Base-by-base conservation (phyloP, 2,329 filamentous ascomycete genomes). In the Botrytis byssoidea region DNA sequence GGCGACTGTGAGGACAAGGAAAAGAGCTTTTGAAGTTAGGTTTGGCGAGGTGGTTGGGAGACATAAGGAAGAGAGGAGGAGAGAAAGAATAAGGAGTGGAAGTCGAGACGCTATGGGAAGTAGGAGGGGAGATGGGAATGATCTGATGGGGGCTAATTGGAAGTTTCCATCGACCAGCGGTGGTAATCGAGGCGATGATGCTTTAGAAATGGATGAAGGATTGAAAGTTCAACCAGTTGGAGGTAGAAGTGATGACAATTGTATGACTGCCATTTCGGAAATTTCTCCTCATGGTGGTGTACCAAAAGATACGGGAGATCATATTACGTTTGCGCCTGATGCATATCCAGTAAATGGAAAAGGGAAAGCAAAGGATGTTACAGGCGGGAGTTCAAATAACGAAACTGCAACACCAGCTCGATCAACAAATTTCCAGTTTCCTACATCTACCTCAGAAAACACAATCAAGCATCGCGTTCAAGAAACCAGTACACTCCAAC, bases 1-100 rank as follows among this genome's bases (percentile, higher is more conserved):
- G 48, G 88, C 87, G 76, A 91, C 92, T 4, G 86, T 93, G 4
- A 82, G 87, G 65, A 85, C 90, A 12, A 84, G 91, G 57, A 88
- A 87, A 77, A 83, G 84, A 74, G 88, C 88, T 18, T 93, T 93
- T 76, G 87, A 92, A 80, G 84, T 83, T 73, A 86, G 88, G 32
- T 89, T 92, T 74, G 82, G 86, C 32, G 69, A 65, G 46, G 63
- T 61, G 40, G 67, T 72, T 29, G 70, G 46, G 22, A 59, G 61
- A 46, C 35, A 64, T 32, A 42, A 65, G 44, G 35, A 59, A 40
- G 46, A 48, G 14, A 68, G 44, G 57, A 48, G 60, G 44, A 44
- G 32, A 48, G 59, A 51, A 12, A 32, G 37, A 40, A 46, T 20
- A 44, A 71, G 60, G 20, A 64, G n/a, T 57, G 59, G 35, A 18